Evolutionary conservation across 345 rosid species (phyloP).

Genomic region (Euphorbia pulcherrima): DNA sequence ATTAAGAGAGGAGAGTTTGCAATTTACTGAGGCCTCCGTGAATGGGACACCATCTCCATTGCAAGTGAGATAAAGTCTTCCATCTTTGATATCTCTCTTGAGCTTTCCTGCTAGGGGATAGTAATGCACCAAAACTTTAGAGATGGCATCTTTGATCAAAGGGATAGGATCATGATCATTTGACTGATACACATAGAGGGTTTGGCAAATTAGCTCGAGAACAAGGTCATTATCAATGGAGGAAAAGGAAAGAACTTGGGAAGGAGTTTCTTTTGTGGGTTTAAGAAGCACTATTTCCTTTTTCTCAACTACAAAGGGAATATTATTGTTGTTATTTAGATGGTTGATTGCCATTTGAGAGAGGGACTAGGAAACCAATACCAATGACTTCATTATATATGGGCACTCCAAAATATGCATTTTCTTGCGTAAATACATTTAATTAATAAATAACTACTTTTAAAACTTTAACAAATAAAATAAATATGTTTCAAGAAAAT

Average conservation of each 20-base stretch:
- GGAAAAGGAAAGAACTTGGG: constrained; percentile 44
- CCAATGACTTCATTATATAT: background rate
- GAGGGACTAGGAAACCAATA: background rate
- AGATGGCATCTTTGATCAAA: constrained; percentile 44
- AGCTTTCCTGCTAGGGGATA: constrained; percentile 63
- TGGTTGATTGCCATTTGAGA: constrained; percentile 24
- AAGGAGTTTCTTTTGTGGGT: constrained; percentile 46
- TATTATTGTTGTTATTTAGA: background rate
- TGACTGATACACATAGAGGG: constrained; percentile 40
- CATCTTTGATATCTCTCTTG: constrained; percentile 26
- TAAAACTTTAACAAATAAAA: too few relatives aligned
- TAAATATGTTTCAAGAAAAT: too few relatives aligned
- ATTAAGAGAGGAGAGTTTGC: constrained; percentile 38
- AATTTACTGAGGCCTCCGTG: constrained; percentile 32
- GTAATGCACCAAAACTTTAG: constrained; percentile 45
- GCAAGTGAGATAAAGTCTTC: constrained; percentile 38
- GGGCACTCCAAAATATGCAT: background rate
- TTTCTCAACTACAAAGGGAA: constrained; percentile 22
- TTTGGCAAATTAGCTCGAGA: constrained; percentile 41
- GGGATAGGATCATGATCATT: constrained; percentile 28
- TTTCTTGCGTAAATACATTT: too few relatives aligned
- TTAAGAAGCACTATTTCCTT: constrained; percentile 31
- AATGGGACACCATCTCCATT: constrained; percentile 51
- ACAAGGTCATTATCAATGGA: constrained; percentile 49
- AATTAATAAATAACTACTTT: too few relatives aligned